Percentiles rank a stretch among this genome's conserved stretches.
These are phyloP conservation scores for Gossypium longicalyx DNA, from an alignment of 345 rosid genomes.

Conservation along the genomic window DNA sequence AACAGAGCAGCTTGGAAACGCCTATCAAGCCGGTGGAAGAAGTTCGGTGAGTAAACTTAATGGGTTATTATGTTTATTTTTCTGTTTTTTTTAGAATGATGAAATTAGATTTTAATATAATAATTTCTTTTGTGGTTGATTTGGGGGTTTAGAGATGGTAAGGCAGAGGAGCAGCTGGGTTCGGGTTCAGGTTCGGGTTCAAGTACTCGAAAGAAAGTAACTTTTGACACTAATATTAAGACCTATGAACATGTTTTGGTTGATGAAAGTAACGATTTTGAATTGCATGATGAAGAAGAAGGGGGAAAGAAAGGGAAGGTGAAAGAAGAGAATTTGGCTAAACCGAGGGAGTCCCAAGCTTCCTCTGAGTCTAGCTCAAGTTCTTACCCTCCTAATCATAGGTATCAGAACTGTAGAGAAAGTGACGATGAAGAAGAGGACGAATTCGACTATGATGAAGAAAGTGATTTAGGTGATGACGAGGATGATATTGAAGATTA, in stretches of 20 bases:
- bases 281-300: slow-evolving; percentile 29
- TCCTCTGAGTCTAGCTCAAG: slow-evolving; percentile 54
- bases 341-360: slow-evolving; percentile 35
- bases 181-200: slow-evolving; percentile 14
- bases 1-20: slow-evolving; percentile 24
- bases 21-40: slow-evolving; percentile 28
- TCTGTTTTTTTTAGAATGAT: background rate
- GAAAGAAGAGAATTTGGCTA: slow-evolving; percentile 21
- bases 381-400: slow-evolving; percentile 55
- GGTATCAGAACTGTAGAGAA: slow-evolving; percentile 67
- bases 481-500: slow-evolving; percentile 24
- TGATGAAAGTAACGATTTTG: slow-evolving; percentile 35
- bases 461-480: slow-evolving; percentile 44
- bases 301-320: slow-evolving; percentile 18
- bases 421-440: slow-evolving; percentile 68
- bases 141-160: slow-evolving; percentile 30
- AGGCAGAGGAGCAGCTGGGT: slow-evolving; percentile 33
- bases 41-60: slow-evolving; percentile 31
- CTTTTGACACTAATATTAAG: slow-evolving; percentile 60
- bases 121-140: background rate
- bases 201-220: slow-evolving; percentile 60
- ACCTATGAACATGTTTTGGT: slow-evolving; percentile 54
- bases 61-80: background rate
- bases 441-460: slow-evolving; percentile 28
- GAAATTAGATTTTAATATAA: background rate